These are phyloP conservation scores for Colletotrichum spaethianum DNA, from an alignment of 2,329 filamentous ascomycete genomes.

Conservation along the genomic window DNA sequence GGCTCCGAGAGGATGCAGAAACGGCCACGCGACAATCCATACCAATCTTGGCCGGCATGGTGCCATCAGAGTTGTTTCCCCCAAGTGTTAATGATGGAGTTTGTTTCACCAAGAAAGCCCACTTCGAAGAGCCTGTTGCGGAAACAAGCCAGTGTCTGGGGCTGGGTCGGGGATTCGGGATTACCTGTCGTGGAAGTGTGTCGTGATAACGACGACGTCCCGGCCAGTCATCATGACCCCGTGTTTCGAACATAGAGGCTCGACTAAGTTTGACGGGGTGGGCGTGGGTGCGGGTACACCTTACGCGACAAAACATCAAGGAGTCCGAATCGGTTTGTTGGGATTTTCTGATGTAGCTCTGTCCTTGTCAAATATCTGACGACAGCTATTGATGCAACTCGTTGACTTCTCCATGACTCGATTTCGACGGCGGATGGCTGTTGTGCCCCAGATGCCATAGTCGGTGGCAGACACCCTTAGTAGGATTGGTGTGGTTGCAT, in stretches of 20 bases:
- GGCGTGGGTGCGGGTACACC: neutral
- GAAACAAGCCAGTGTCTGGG: constrained; percentile 25
- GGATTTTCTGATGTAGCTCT: neutral
- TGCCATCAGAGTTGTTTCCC: constrained; percentile 33
- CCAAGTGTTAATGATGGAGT: constrained; percentile 17
- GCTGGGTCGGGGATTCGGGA: neutral
- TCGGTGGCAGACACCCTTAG: constrained; percentile 4
- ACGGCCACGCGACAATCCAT: constrained; percentile 17
- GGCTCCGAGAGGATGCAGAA: constrained; percentile 22
- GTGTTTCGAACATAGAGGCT: constrained; percentile 34
- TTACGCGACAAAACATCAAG: neutral
- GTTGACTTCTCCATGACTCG: constrained; percentile 19
- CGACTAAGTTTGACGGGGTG: constrained; percentile 18
- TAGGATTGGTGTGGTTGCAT: neutral
- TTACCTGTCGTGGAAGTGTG: constrained; percentile 18
- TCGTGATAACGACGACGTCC: constrained; percentile 23
- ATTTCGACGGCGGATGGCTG: neutral
- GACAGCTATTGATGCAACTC: constrained; percentile 9
- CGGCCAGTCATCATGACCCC: constrained; percentile 21
- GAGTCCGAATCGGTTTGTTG: neutral
- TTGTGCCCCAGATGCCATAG: neutral
- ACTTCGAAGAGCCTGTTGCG: neutral
- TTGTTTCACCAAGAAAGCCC: constrained; percentile 30
- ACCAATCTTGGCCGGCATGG: constrained; percentile 18
- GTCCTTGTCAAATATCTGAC: constrained; percentile 3